phyloP scores from a whole-genome alignment of 2,329 filamentous ascomycete species.

The Colletotrichum spaethianum region DNA sequence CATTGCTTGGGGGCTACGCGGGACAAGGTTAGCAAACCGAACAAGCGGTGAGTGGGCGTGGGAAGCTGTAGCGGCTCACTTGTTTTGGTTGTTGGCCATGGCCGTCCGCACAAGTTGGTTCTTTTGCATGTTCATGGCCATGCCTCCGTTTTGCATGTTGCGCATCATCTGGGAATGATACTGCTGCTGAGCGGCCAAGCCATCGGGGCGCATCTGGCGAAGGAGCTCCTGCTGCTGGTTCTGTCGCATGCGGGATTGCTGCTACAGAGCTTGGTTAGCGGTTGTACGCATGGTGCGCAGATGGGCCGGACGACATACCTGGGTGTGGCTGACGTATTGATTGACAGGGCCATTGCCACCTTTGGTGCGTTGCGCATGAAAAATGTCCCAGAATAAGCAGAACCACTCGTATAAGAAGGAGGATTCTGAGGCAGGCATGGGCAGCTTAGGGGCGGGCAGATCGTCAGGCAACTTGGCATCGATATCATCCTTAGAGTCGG shows the following conservation, averaged over 20 bases:
- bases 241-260: constrained; percentile 81
- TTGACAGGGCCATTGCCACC: constrained; percentile 74
- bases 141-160: constrained; percentile 72
- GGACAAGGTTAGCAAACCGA: constrained; percentile 34
- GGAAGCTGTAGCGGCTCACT: constrained; percentile 64
- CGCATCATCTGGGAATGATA: constrained; percentile 77
- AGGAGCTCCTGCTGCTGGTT: constrained; percentile 84
- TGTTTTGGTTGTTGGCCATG: constrained; percentile 83
- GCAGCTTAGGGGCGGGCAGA: constrained; percentile 81
- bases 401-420: constrained; percentile 99
- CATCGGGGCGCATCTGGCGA: constrained; percentile 76
- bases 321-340: constrained; percentile 85
- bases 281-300: constrained; percentile 17
- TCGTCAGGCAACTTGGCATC: constrained; percentile 83
- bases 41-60: background rate
- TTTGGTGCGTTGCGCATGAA: constrained; percentile 83
- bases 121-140: constrained; percentile 72
- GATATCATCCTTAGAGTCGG: constrained; percentile 84
- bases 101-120: constrained; percentile 79
- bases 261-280: constrained; percentile 54
- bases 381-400: constrained; percentile 97
- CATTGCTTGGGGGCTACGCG: constrained; percentile 75
- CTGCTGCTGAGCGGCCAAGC: constrained; percentile 67
- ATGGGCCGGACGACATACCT: constrained; percentile 70
- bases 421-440: constrained; percentile 75